Base-by-base conservation (phyloP, 495 filamentous ascomycete species). In the Penicillium roqueforti region DNA sequence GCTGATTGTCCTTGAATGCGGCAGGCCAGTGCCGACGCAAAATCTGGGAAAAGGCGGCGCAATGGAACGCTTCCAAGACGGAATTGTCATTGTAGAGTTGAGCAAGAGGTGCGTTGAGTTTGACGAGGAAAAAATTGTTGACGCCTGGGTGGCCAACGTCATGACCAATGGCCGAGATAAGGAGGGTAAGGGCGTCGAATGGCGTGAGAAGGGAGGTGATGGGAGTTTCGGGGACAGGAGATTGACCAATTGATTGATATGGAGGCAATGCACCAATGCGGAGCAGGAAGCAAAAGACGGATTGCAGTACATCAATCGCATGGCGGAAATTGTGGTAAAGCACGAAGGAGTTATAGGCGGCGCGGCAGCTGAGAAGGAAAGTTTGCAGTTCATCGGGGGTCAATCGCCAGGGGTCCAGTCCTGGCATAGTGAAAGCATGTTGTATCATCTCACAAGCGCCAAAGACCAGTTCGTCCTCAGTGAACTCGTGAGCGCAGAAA, bases 241-340 rank as follows among this genome's bases (percentile, higher is more conserved):
- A 26, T 34, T 54, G 60, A 25, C 59, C 41, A 61, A 56, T 56
- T 9, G 66, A 58, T 36, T 64, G 54, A 68, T 88, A 90, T 3
- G 84, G 78, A 14, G 92, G 88, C 42, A 96, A 71, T 6, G 84
- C 82, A 37, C 88, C 87, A 40, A 97, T 85, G 40, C 82, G 81
- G 47, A 97, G 76, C n/a, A 98, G 78, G 63, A 96, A 95, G 71
- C 86, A 85, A 69, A 97, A 98, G 36, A 88, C 79, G 3, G 93
- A 95, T 71, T 98, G 93, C 60, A 97, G 78, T 36, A 98, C 93
- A 74, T 98, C 93, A 47, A 93, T 84, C 6, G 95, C 93, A 68
- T 98, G 93, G 44, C 93, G 89, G 69, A 97, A 98, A 67, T 98
- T 98, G 73, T 98, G 93, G 63, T 97, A 98, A n/a, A 92, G 88